A percentile compares a stretch with the other conserved stretches of the same genome.
Evolutionary conservation across 495 filamentous ascomycete species (phyloP).

Genomic region (Niebla homalea): DNA sequence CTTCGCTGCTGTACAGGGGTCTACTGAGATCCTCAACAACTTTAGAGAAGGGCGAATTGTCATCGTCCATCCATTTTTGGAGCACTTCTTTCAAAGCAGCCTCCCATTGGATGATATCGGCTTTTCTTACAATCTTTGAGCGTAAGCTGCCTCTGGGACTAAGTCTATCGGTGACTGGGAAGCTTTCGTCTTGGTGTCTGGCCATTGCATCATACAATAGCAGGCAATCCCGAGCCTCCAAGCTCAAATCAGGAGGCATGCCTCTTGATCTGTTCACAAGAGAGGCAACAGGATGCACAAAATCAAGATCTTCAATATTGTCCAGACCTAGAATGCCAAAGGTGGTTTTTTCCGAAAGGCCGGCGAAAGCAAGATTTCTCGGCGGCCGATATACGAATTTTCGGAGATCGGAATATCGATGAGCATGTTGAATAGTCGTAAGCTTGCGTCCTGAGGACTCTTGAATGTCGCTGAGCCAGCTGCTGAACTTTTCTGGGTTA

Average conservation of each 20-base stretch:
- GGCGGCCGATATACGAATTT: constrained; percentile 52
- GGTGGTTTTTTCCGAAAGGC: constrained; percentile 30
- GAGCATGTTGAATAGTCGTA: constrained; percentile 48
- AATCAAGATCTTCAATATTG: constrained; percentile 34
- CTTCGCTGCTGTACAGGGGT: background rate
- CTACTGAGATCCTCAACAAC: constrained; percentile 31
- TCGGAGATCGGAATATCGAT: constrained; percentile 60
- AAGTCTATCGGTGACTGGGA: constrained; percentile 32
- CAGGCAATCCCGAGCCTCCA: constrained; percentile 61
- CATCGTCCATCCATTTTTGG: constrained; percentile 44
- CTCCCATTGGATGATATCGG: constrained; percentile 55
- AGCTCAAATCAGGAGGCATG: constrained; percentile 47
- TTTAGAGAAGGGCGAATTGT: constrained; percentile 45
- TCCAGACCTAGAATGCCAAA: constrained; percentile 40
- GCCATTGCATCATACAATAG: constrained; percentile 48
- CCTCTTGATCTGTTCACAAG: constrained; percentile 44
- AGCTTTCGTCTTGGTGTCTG: constrained; percentile 32
- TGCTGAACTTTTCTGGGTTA: constrained; percentile 55
- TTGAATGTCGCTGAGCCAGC: constrained; percentile 53
- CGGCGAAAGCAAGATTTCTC: constrained; percentile 39
- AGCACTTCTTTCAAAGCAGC: constrained; percentile 43
- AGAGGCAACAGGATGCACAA: constrained; percentile 55
- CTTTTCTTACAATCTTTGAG: constrained; percentile 37
- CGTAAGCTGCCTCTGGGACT: constrained; percentile 32
- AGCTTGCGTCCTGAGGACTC: constrained; percentile 40